Base-by-base conservation (phyloP, 2,329 filamentous ascomycete species). In the Karstenula rhodostoma region DNA sequence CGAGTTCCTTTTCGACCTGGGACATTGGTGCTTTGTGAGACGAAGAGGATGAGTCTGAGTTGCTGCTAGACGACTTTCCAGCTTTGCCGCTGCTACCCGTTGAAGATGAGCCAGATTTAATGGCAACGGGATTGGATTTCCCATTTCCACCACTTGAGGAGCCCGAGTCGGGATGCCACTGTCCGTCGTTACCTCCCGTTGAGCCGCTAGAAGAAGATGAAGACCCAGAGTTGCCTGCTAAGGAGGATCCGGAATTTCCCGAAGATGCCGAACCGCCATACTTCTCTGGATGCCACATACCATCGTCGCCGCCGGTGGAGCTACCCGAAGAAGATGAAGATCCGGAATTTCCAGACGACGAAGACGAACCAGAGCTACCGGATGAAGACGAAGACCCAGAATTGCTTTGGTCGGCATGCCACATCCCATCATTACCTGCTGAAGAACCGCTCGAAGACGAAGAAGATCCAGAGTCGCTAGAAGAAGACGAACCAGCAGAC, bases 1-100 rank as follows among this genome's bases (percentile, higher is more conserved):
- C 61, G 22, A 70, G 64, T 43, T 67, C 62, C 47, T 64, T 29
- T 25, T 67, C 58, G 22, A 68, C 61, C 12, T 61, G 51, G 5
- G 56, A 33, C 6, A 65, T 54, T 1, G 35, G 6, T 2, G 32
- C 29, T 17, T 13, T 22, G 17, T 32, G 2, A 10, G 46, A 51
- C 4, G 48, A 32, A 17, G 44, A 43, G 12, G 52, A 47, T 15
- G 27, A n/a, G 27, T 8, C 17, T 22, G 27, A 23, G 10, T 19
- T 49, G n/a, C 35, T n/a, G n/a, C 23, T 10, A 32, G 29, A 32
- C 29, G 29, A 43, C 25, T 53, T 25, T 17, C 48, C 12, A 56
- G 4, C 48, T 3, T 32, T 37, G 13, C 29, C 29, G n/a, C 19
- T 50, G 48, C 29, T 37, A 15, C 4, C 13, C 13, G 8, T 5